Evolutionary conservation across 2,329 filamentous ascomycete genomes (phyloP).

Genomic region (Neonectria sp.): DNA sequence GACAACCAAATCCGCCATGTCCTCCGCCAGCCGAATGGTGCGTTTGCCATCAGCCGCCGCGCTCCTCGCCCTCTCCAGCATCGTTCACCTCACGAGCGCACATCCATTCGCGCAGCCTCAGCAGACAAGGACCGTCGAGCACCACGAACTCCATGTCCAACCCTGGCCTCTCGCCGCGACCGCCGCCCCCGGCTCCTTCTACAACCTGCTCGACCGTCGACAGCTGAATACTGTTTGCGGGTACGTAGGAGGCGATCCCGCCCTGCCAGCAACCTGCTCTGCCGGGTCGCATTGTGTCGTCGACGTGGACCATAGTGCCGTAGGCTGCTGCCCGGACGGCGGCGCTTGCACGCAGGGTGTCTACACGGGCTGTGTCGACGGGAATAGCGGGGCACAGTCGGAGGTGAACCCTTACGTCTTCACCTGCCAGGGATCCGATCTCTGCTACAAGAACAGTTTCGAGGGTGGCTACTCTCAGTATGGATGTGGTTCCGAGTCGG

Average conservation of each 20-base stretch:
- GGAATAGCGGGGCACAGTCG: slow-evolving; percentile 64
- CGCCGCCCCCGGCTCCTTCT: slow-evolving; percentile 50
- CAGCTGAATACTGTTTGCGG: slow-evolving; percentile 71
- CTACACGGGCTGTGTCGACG: slow-evolving; percentile 71
- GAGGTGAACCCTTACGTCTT: slow-evolving; percentile 70
- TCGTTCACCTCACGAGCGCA: slow-evolving; percentile 52
- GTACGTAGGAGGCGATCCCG: slow-evolving; percentile 67
- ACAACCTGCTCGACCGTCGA: slow-evolving; percentile 55
- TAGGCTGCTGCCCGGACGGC: slow-evolving; percentile 70
- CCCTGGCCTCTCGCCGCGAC: slow-evolving; percentile 60
- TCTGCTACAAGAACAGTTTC: slow-evolving; percentile 71
- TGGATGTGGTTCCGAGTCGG: slow-evolving; percentile 67
- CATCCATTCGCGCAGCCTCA: slow-evolving; percentile 59
- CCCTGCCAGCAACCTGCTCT: slow-evolving; percentile 70
- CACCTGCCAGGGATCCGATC: slow-evolving; percentile 65
- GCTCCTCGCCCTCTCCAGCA: slow-evolving; percentile 53
- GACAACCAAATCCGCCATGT: slow-evolving; percentile 41
- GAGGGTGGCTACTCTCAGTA: slow-evolving; percentile 70
- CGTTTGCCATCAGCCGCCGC: slow-evolving; percentile 55
- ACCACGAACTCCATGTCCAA: slow-evolving; percentile 56
- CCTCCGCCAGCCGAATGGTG: slow-evolving; percentile 50
- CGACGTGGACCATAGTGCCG: slow-evolving; percentile 63
- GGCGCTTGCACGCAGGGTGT: slow-evolving; percentile 68
- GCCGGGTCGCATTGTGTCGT: slow-evolving; percentile 72
- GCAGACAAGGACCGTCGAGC: slow-evolving; percentile 56